phyloP scores from a whole-genome alignment of 805 yeast species.

The Saccharomycopsis sp. region DNA sequence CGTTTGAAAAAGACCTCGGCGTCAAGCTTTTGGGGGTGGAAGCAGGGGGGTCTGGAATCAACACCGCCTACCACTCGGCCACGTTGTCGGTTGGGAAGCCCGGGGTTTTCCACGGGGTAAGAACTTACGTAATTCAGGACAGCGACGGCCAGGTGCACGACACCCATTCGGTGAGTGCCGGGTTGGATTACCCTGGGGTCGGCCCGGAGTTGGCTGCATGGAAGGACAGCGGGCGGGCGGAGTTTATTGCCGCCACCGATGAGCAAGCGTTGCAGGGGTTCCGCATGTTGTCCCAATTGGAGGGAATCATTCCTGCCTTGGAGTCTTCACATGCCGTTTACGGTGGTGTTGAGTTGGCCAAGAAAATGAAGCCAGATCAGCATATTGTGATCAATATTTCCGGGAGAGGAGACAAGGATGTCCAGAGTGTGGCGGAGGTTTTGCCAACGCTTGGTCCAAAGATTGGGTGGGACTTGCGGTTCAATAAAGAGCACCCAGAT shows the following conservation, averaged over 20 bases:
- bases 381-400: conserved; percentile 83
- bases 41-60: conserved; percentile 98
- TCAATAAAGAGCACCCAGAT: conserved; percentile 36
- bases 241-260: conserved; percentile 87
- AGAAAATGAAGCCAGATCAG: conserved; percentile 71
- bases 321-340: conserved; percentile 95
- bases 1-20: conserved; percentile 73
- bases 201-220: conserved; percentile 97
- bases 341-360: conserved; percentile 86
- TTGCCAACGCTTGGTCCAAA: conserved; percentile 84
- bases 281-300: conserved; percentile 79
- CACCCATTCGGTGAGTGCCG: conserved; percentile 97
- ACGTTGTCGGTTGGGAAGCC: conserved; percentile 91
- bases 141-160: conserved; percentile 94
- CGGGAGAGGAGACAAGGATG: conserved; percentile 99
- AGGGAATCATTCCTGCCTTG: conserved; percentile 97
- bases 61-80: conserved; percentile 86
- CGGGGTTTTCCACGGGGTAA: conserved; percentile 98
- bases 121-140: conserved; percentile 86
- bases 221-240: conserved; percentile 91
- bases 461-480: conserved; percentile 95
- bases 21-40: conserved; percentile 90
- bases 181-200: conserved; percentile 98
- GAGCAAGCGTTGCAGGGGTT: conserved; percentile 93
- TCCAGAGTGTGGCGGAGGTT: conserved; percentile 92